phyloP scores from a whole-genome alignment of 441 rosid genomes.

The Bruguiera hainesii region DNA sequence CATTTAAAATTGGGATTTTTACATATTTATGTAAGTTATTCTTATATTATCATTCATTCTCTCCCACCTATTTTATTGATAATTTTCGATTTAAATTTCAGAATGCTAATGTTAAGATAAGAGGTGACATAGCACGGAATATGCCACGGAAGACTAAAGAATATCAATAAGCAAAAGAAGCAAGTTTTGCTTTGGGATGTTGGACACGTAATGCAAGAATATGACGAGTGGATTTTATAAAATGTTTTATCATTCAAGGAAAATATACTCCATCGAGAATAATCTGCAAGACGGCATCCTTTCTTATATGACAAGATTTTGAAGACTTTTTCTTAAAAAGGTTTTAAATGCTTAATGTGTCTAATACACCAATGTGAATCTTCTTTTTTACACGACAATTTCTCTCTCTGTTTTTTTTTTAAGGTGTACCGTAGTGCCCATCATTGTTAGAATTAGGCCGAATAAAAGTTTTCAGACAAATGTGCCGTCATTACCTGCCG shows the following conservation, averaged over 20 bases:
- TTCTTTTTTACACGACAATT: not conserved
- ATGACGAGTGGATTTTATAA: no score
- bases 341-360: constrained; percentile 5
- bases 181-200: no score
- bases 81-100: no score
- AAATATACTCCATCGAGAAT: not conserved
- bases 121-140: no score
- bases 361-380: not conserved
- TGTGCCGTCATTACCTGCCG: constrained; percentile 17
- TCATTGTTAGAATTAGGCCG: not conserved
- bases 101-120: no score
- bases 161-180: no score
- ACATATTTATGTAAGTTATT: no score
- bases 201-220: no score
- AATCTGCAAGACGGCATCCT: not conserved
- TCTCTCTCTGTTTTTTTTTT: not conserved
- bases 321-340: not conserved
- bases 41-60: no score
- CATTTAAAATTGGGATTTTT: no score
- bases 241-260: not conserved
- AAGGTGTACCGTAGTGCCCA: not conserved
- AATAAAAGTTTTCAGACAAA: constrained; percentile 13
- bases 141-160: no score
- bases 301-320: not conserved
- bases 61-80: no score